phyloP scores from a whole-genome alignment of 1,284 basidiomycete species.

The Coniferiporia sulphurascens region DNA sequence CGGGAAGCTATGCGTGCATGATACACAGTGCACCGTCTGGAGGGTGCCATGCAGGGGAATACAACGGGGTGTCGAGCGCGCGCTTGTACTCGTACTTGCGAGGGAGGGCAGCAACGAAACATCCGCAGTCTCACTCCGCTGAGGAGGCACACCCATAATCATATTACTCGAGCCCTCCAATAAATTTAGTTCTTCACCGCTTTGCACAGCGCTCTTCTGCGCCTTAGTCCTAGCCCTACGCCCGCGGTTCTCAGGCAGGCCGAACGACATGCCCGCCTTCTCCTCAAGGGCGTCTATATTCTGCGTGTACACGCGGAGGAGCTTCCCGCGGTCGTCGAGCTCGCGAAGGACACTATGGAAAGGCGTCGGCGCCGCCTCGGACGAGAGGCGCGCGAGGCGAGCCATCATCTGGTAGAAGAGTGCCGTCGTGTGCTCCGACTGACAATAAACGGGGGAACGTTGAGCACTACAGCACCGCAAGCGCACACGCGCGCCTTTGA shows the following conservation, averaged over 20 bases:
- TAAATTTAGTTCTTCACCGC: neutral
- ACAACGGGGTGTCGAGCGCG: constrained; percentile 56
- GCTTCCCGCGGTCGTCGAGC: constrained; percentile 72
- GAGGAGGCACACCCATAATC: neutral
- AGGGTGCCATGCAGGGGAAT: constrained; percentile 91
- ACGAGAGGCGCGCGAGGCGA: constrained; percentile 70
- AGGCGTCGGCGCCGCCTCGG: constrained; percentile 71
- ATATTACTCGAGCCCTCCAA: neutral
- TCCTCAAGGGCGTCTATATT: constrained; percentile 90
- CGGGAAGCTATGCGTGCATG: constrained; percentile 70
- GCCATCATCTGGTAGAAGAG: constrained; percentile 90
- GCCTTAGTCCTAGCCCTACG: constrained; percentile 31
- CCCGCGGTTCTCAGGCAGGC: constrained; percentile 58
- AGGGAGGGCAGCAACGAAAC: constrained; percentile 7
- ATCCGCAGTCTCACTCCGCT: neutral
- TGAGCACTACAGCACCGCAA: neutral
- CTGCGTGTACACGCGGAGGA: constrained; percentile 91
- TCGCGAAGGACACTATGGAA: constrained; percentile 77
- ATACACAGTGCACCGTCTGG: constrained; percentile 73
- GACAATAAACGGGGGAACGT: constrained; percentile 18
- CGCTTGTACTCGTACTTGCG: constrained; percentile 19
- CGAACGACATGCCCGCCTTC: constrained; percentile 79
- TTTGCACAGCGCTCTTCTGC: neutral
- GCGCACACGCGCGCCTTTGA: neutral
- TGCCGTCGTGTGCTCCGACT: constrained; percentile 71